A percentile compares a stretch with the other conserved stretches of the same genome.
These are phyloP conservation scores for Cordyceps militaris DNA, from an alignment of 2,329 filamentous ascomycete genomes.

Conservation along the genomic window DNA sequence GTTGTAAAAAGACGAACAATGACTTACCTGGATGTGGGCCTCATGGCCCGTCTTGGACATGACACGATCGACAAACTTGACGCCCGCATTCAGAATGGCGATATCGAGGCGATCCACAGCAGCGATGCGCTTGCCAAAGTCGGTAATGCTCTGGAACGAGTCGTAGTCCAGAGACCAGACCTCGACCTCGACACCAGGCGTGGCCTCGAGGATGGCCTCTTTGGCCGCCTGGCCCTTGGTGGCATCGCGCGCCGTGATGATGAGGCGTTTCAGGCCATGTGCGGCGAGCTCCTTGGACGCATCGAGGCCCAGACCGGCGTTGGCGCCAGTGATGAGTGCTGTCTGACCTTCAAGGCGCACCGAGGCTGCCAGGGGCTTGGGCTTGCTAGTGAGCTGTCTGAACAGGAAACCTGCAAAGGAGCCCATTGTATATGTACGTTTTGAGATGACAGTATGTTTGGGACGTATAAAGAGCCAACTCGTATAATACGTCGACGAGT, in stretches of 20 bases:
- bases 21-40: background rate
- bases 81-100: background rate
- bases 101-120: background rate
- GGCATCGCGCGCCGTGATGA: background rate
- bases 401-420: background rate
- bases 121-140: background rate
- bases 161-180: conserved; percentile 1
- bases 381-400: background rate
- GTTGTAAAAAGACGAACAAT: background rate
- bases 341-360: conserved; percentile 2
- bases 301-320: background rate
- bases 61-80: conserved; percentile 3
- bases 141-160: background rate
- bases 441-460: too few species aligned
- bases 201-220: background rate
- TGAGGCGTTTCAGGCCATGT: background rate
- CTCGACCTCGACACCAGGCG: background rate
- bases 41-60: conserved; percentile 1
- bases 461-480: too few species aligned
- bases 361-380: background rate
- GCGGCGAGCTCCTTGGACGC: background rate
- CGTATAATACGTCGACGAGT: too few species aligned
- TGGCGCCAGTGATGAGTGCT: background rate
- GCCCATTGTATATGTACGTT: background rate
- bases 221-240: background rate